Evolutionary conservation across 2,329 filamentous ascomycete species (phyloP), one percentile per base, ranked within the genome.

Genomic region (Ramularia endophylla): DNA sequence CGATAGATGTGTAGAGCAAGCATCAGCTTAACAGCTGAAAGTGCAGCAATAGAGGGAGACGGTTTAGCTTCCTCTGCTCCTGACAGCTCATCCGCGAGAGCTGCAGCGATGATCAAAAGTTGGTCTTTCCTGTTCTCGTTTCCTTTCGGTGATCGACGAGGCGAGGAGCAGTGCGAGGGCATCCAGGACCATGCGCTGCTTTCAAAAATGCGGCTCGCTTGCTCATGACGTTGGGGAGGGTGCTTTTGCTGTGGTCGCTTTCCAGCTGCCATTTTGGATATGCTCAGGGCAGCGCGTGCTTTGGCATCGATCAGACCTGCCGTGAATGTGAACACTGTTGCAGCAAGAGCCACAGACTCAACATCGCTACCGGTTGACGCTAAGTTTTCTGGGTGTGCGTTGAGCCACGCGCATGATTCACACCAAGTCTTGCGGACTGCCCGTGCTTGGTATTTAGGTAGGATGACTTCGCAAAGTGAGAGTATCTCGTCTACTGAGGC

Each of bases 1-100:
- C 85, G 75, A n/a, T 94, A 69, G 3, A 97, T 71, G 65, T 98
- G 92, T 9, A 98, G 70, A 1, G 78, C 83, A 28, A 81, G 69
- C 50, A 94, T 59, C 6, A 63, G 38, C 27, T 54, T 55, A 20
- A 49, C 41, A 27, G 46, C 56, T 11, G 39, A 44, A 19, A 41
- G 41, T 11, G 36, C 46, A 11, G 38, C 17, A 9, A 17, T 20
- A 8, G 30, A 25, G 17, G 33, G 30, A 20, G 38, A 37, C 34
- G 16, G 12, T 29, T 28, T 38, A 32, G 13, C 29, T 20, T 17
- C 22, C 16, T 40, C 27, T 36, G 32, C 8, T 27, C 36, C 39
- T 9, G 12, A 16, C 11, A 60, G 13, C 9, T 60, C 53, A 27
- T 52, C 51, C 8, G 58, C 57, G 12, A 60, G 28, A 12, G 42